Percentiles rank a stretch among this genome's conserved stretches.
Conservation (phyloP, 805 yeast genomes). For the Grigorovia humatica region DNA sequence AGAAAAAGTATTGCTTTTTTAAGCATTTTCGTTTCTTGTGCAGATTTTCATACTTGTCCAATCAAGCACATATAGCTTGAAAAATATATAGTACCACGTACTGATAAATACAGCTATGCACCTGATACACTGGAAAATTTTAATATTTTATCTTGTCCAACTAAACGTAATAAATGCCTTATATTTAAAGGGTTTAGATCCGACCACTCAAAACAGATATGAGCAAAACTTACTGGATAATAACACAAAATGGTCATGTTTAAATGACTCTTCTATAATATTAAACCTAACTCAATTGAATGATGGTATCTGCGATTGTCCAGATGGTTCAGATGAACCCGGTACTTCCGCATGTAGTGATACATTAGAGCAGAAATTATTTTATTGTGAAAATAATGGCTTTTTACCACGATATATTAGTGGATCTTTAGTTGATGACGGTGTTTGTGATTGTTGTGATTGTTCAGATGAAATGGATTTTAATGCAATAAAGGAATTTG, state of each 20-base stretch:
- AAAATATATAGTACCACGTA: background rate
- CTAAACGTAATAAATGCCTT: background rate
- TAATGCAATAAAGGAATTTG: background rate
- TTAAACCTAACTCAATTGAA: constrained; percentile 57
- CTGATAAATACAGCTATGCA: background rate
- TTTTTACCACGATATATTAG: constrained; percentile 53
- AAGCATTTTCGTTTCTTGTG: no score
- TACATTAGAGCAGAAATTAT: constrained; percentile 26
- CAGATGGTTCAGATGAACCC: constrained; percentile 96
- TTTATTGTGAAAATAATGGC: constrained; percentile 74
- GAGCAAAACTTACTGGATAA: constrained; percentile 33
- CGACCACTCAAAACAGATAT: constrained; percentile 8
- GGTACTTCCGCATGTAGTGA: constrained; percentile 76
- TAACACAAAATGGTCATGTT: constrained; percentile 54
- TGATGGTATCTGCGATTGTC: constrained; percentile 91
- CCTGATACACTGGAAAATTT: background rate
- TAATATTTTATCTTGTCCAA: background rate
- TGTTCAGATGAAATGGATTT: constrained; percentile 65
- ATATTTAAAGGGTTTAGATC: background rate
- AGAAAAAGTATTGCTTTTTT: no score
- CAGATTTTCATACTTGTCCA: no score
- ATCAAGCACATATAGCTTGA: no score
- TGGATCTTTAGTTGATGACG: constrained; percentile 68
- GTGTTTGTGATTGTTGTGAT: constrained; percentile 95
- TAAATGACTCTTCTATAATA: constrained; percentile 53